Percentiles rank a stretch among this genome's conserved stretches.
Evolutionary conservation across 768 basidiomycete genomes (phyloP).

Genomic region (Termitomyces sp.): DNA sequence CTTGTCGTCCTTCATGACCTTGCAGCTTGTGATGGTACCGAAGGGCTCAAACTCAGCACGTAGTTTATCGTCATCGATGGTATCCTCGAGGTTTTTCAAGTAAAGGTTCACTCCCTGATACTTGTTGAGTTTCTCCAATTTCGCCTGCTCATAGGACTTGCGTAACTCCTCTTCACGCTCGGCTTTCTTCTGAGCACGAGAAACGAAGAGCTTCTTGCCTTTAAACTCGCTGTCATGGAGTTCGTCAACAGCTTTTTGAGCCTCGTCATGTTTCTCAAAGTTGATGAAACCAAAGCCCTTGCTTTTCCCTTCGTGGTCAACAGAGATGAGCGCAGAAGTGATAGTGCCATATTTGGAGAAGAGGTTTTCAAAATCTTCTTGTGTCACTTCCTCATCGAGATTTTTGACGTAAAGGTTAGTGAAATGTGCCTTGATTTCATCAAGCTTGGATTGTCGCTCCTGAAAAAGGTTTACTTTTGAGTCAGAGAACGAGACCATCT

Average conservation of each 20-base stretch:
- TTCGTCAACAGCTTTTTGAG: constrained; percentile 80
- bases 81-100: constrained; percentile 99
- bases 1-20: constrained; percentile 99
- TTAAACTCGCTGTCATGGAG: constrained; percentile 83
- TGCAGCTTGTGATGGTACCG: constrained; percentile 96
- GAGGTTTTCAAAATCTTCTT: constrained; percentile 81
- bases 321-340: constrained; percentile 82
- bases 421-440: constrained; percentile 95
- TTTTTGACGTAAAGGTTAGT: constrained; percentile 99
- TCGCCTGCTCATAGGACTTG: constrained; percentile 88
- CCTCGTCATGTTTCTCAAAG: constrained; percentile 89
- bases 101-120: constrained; percentile 99
- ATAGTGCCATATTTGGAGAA: constrained; percentile 76
- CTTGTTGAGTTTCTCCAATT: constrained; percentile 95
- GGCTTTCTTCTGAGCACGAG: constrained; percentile 96
- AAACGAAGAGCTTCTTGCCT: constrained; percentile 89
- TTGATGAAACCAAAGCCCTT: constrained; percentile 99
- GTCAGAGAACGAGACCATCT: not conserved
- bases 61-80: constrained; percentile 95
- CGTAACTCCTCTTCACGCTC: constrained; percentile 98
- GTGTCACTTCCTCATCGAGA: constrained; percentile 74
- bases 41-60: constrained; percentile 95
- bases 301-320: constrained; percentile 87
- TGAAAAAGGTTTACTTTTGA: constrained; percentile 18
- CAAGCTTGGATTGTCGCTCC: constrained; percentile 98